These are phyloP conservation scores for Geotrichum europaeum DNA, from an alignment of 1,139 yeast genomes.

Conservation along the genomic window DNA sequence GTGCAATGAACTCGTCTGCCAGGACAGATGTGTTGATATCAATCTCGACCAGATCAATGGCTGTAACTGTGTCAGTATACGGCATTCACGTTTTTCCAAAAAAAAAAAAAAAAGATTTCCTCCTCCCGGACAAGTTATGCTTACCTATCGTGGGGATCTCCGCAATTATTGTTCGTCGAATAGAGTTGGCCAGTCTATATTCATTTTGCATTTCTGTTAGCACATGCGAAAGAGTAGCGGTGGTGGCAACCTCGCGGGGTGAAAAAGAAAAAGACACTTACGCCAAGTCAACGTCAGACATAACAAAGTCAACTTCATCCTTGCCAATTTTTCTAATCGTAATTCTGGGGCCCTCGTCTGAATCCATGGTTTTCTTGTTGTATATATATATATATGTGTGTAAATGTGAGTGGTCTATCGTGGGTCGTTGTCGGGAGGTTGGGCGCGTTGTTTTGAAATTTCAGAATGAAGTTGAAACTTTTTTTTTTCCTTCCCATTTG, in stretches of 20 bases:
- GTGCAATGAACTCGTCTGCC: slow-evolving; percentile 95
- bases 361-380: slow-evolving; percentile 26
- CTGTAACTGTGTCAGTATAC: slow-evolving; percentile 36
- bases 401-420: not conserved
- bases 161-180: slow-evolving; percentile 86
- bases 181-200: slow-evolving; percentile 67
- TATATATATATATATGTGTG: not conserved
- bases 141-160: slow-evolving; percentile 76
- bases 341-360: slow-evolving; percentile 64
- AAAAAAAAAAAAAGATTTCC: not conserved
- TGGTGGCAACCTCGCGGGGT: not conserved
- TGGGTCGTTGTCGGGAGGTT: not conserved
- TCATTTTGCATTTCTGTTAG: not conserved
- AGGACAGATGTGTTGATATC: slow-evolving; percentile 88
- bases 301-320: slow-evolving; percentile 85
- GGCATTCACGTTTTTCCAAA: not conserved
- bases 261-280: slow-evolving; percentile 24
- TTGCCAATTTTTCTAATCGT: slow-evolving; percentile 80
- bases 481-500: not conserved
- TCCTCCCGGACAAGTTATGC: not conserved
- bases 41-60: slow-evolving; percentile 93
- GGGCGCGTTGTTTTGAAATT: not conserved
- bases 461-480: not conserved
- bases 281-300: slow-evolving; percentile 81
- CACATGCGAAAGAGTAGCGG: not conserved